Evolutionary conservation across 2,329 filamentous ascomycete species (phyloP), one percentile per base, ranked within the genome.

Genomic region (Aureobasidium vineae): DNA sequence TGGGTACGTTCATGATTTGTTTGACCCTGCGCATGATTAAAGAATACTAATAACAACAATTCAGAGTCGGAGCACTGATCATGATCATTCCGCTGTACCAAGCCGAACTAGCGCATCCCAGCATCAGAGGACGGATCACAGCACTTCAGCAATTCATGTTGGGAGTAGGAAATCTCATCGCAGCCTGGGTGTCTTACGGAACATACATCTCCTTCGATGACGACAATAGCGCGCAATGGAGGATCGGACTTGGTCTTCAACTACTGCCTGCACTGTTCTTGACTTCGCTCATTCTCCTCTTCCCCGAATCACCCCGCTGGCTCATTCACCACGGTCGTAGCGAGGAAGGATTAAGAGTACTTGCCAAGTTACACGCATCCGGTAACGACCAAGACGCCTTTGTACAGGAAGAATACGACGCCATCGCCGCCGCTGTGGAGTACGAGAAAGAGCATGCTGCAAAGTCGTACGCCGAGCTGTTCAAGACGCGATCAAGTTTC

Each of bases 51-150:
- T 7, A 16, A 56, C 2, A 21, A 4, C 26, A 7, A 5, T 2
- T 1, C 21, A 57, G 71, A 26, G 69, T 72, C 7, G 71, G 71
- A 7, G 68, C 77, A 19, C 82, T 92, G 77, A 94, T 67, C 79
- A 91, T 70, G 68, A 70, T 81, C 86, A 87, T 92, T 75, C 90
- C 91, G 72, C 82, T 91, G 66, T 92, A 93, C 83, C 93, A 94
- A 88, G 90, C 88, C 52, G 90, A 92, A 79, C 90, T 92, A 74
- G 64, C 70, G 1, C 71, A 72, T 31, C 65, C 68, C 2, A 69
- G 66, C 28, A 73, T 73, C 31, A 49, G 71, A 57, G 71, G 71
- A 19, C 65, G 67, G 45, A 70, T 73, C 52, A 72, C 71, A 3
- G 64, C 64, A n/a, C 66, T 72, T 10, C 70, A 71, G 57, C 72